Evolutionary conservation across 805 yeast species (phyloP), one percentile per base, ranked within the genome.

Genomic region (Lipomyces spencermartinsiae): DNA sequence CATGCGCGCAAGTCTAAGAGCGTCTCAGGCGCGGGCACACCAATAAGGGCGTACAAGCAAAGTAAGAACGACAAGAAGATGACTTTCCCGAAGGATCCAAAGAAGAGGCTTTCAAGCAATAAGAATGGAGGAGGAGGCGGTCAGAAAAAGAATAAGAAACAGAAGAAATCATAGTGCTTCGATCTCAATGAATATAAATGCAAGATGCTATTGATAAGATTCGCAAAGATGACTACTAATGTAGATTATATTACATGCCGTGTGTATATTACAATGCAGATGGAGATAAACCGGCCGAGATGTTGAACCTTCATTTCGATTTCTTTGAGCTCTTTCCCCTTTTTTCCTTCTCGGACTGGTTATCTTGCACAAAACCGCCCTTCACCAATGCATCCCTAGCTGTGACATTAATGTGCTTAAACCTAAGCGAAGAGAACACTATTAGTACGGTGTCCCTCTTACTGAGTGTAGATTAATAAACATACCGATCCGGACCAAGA

Each of bases 341-440:
- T 68, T 76, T 77, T 71, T 76, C 79, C 66, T 79, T 79, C 58
- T 74, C 56, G 7, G 31, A 29, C 1, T 56, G n/a, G 12, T 56
- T 75, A 63, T 76, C 77, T 46, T 35, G 53, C 33, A 78, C 74
- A 72, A 88, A 86, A 0, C 87, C 87, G 2, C 92, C 96, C 63
- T 1, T 87, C 6, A 71, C 79, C 0, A 95, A 83, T 0, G 94
- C 97, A 61, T 92, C 95, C 75, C 98, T 83, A 0, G 98, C 93
- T 0, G 92, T 86, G 2, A 93, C 83, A 75, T 94, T 95, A 66
- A 95, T 95, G 77, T 95, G 98, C 74, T 91, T 93, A 81, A 95
- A 95, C 70, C 97, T 82, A 51, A 16, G 14, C 56, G 5, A 25
- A 53, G 34, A 53, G 9, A 25, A 1, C 22, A 53, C 8, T 31